phyloP scores from a whole-genome alignment of 768 basidiomycete species.

The Hysterangium stoloniferum region DNA sequence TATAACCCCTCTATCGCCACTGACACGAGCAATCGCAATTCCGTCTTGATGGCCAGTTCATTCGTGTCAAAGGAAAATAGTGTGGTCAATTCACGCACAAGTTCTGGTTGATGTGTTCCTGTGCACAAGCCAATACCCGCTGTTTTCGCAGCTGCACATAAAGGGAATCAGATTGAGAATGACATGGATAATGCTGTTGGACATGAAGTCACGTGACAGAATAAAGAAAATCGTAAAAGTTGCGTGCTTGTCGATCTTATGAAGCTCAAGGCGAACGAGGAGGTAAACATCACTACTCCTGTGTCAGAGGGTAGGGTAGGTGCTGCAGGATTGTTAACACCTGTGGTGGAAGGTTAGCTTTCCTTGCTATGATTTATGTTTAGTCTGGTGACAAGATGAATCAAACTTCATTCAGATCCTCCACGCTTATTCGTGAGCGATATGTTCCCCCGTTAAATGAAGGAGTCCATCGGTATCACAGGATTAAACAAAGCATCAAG shows the following conservation, averaged over 20 bases:
- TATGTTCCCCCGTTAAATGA: constrained; percentile 7
- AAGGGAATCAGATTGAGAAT: constrained; percentile 11
- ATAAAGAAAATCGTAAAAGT: neutral
- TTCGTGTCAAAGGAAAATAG: constrained; percentile 10
- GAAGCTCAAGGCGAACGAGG: constrained; percentile 18
- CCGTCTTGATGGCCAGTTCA: constrained; percentile 6
- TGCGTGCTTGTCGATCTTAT: constrained; percentile 13
- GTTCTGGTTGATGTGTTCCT: constrained; percentile 5
- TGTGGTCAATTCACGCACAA: neutral
- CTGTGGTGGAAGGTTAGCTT: constrained; percentile 6
- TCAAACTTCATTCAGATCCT: neutral
- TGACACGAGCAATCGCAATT: constrained; percentile 19
- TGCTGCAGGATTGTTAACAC: neutral
- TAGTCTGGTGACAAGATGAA: too few species aligned
- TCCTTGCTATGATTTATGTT: neutral
- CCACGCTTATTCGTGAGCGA: constrained; percentile 4
- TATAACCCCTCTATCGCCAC: neutral
- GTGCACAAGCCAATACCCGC: constrained; percentile 29
- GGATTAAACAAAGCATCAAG: constrained; percentile 63
- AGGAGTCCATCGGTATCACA: constrained; percentile 33
- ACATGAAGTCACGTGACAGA: neutral
- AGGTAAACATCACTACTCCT: neutral
- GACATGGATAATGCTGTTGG: constrained; percentile 15
- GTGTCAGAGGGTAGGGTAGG: neutral
- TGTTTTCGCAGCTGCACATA: constrained; percentile 10